A percentile compares a stretch with the other conserved stretches of the same genome.
phyloP scores from a whole-genome alignment of 441 rosid genomes.

The Bruguiera hainesii region DNA sequence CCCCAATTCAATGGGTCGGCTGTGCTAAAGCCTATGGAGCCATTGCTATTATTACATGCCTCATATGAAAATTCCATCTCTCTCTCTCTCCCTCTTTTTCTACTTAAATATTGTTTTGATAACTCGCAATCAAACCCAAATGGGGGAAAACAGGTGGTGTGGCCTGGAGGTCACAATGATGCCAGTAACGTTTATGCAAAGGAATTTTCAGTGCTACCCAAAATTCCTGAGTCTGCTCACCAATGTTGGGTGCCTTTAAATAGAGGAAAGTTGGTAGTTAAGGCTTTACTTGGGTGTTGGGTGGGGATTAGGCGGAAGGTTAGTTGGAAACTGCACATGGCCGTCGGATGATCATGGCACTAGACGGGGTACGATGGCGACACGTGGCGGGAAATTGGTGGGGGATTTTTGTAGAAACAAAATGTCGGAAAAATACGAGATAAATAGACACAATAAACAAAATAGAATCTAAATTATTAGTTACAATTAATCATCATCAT shows the following conservation, averaged over 20 bases:
- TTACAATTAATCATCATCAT: no score
- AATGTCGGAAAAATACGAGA: no score
- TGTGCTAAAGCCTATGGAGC: conserved; percentile 11
- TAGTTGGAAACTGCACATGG: conserved; percentile 38
- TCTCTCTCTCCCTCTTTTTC: background rate
- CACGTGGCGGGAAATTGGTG: conserved; percentile 14
- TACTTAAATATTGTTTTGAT: no score
- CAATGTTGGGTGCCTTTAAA: conserved; percentile 31
- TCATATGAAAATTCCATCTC: conserved; percentile 24
- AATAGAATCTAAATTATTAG: no score
- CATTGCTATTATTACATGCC: conserved; percentile 11
- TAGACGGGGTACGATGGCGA: conserved; percentile 22
- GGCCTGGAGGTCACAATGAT: background rate
- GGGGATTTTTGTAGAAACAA: background rate
- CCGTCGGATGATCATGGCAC: conserved; percentile 39
- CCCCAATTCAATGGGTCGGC: conserved; percentile 65
- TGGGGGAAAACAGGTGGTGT: background rate
- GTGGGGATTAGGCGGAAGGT: conserved; percentile 50
- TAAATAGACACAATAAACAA: no score
- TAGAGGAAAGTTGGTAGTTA: conserved; percentile 19
- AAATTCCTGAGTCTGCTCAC: conserved; percentile 38
- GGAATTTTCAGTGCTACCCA: conserved; percentile 27
- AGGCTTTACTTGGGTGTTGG: conserved; percentile 23
- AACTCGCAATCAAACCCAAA: background rate
- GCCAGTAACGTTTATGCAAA: background rate